Evolutionary conservation across 2,329 filamentous ascomycete genomes (phyloP).

Genomic region (Talaromyces marneffei): DNA sequence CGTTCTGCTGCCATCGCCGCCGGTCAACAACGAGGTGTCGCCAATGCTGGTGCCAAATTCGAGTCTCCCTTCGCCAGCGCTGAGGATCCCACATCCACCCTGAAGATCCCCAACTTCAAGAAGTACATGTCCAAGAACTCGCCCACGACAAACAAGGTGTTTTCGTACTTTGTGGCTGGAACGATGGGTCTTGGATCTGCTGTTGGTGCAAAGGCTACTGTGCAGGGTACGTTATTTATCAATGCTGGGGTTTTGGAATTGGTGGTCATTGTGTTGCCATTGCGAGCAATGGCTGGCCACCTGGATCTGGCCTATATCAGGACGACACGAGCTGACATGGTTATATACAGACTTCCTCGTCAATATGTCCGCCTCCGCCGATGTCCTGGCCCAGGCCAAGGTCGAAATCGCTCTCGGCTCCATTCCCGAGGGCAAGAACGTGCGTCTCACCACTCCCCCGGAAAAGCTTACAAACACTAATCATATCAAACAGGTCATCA

Average conservation of each 20-base stretch:
- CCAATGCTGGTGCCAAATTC: constrained; percentile 33
- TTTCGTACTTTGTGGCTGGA: constrained; percentile 98
- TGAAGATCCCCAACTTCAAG: constrained; percentile 80
- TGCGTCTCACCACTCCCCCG: constrained; percentile 45
- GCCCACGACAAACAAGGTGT: constrained; percentile 72
- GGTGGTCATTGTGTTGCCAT: constrained; percentile 7
- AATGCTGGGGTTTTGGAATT: constrained; percentile 4
- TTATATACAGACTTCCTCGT: constrained; percentile 96
- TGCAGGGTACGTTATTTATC: constrained; percentile 69
- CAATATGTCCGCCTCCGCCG: constrained; percentile 99
- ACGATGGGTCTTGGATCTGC: constrained; percentile 87
- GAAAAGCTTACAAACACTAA: neutral
- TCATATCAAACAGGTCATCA: constrained; percentile 65
- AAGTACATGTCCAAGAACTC: constrained; percentile 71
- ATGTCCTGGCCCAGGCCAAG: constrained; percentile 98
- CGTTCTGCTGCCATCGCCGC: constrained; percentile 37
- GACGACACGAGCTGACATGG: too few relatives aligned
- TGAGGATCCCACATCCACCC: constrained; percentile 42
- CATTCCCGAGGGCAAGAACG: constrained; percentile 99
- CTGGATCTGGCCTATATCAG: too few relatives aligned
- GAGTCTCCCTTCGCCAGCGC: constrained; percentile 52
- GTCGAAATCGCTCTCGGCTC: constrained; percentile 89
- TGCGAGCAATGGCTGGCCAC: neutral
- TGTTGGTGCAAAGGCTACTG: constrained; percentile 92
- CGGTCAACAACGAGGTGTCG: constrained; percentile 37